Evolutionary conservation across 495 filamentous ascomycete genomes (phyloP).

Genomic region (Xylaria telfairii): DNA sequence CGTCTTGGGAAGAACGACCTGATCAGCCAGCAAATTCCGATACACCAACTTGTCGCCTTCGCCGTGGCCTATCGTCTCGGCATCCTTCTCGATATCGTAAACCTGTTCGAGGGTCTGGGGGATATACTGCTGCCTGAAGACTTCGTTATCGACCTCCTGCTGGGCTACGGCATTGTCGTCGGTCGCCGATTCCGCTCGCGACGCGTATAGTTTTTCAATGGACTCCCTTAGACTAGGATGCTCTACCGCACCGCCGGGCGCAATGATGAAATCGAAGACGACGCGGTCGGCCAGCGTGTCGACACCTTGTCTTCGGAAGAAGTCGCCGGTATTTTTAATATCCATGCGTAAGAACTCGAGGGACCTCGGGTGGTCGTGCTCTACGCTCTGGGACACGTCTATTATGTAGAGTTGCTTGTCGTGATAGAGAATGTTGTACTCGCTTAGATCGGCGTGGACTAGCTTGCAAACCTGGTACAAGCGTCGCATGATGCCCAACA

Average conservation of each 20-base stretch:
- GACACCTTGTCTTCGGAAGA: constrained; percentile 85
- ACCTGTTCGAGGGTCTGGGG: constrained; percentile 93
- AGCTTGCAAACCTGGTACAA: constrained; percentile 90
- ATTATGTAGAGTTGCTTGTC: constrained; percentile 86
- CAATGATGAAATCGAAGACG: constrained; percentile 80
- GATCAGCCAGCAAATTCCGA: constrained; percentile 75
- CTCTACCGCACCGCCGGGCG: constrained; percentile 55
- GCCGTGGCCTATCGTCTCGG: constrained; percentile 73
- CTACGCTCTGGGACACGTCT: constrained; percentile 95
- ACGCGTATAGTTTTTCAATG: constrained; percentile 55
- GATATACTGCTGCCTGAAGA: constrained; percentile 94
- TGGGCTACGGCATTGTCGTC: constrained; percentile 55
- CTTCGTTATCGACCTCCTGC: constrained; percentile 79
- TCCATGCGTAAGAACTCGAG: constrained; percentile 96
- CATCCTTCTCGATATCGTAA: constrained; percentile 93
- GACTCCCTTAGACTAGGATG: constrained; percentile 52
- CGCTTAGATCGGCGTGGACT: constrained; percentile 94
- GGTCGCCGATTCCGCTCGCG: constrained; percentile 38
- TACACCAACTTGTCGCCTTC: constrained; percentile 79
- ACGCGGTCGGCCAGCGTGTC: constrained; percentile 74
- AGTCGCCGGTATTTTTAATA: constrained; percentile 93
- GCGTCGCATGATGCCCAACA: constrained; percentile 85
- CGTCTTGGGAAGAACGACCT: constrained; percentile 54
- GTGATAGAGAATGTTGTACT: constrained; percentile 96
- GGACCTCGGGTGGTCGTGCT: constrained; percentile 91